These are phyloP conservation scores for Obelidium mucronatum DNA, from an alignment of 192 early-diverging fungal genomes.

Conservation along the genomic window DNA sequence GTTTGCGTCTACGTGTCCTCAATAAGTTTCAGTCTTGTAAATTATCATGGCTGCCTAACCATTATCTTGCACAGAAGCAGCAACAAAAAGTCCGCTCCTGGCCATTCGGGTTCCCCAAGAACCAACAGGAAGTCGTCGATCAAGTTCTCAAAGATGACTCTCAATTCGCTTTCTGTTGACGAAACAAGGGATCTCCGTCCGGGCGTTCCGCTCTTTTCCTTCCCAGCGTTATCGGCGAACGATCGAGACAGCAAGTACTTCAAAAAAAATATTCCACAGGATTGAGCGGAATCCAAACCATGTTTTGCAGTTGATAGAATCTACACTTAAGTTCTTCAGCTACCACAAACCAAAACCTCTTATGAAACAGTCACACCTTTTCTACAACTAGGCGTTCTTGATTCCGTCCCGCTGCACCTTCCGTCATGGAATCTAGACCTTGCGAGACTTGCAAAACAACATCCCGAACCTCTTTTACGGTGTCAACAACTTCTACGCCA, in stretches of 20 bases:
- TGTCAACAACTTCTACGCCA: constrained; percentile 4
- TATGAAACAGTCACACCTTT: background rate
- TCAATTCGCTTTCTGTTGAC: constrained; percentile 74
- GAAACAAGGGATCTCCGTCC: constrained; percentile 3
- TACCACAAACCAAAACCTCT: background rate
- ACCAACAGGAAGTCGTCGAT: constrained; percentile 75
- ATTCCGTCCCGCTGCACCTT: background rate
- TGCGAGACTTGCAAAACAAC: background rate
- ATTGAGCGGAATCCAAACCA: constrained; percentile 26
- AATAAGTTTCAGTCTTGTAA: background rate
- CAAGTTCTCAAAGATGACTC: constrained; percentile 71
- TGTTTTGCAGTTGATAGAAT: constrained; percentile 20
- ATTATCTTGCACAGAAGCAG: constrained; percentile 73
- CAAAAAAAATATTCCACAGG: constrained; percentile 33
- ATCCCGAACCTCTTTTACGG: constrained; percentile 25
- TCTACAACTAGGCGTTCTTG: background rate
- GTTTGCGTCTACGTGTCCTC: constrained; percentile 35
- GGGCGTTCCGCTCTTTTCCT: background rate
- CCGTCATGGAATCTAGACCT: no score
- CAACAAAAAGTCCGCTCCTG: constrained; percentile 78
- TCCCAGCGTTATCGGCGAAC: constrained; percentile 8
- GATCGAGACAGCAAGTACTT: constrained; percentile 54
- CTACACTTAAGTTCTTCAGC: background rate
- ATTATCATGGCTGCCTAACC: constrained; percentile 45
- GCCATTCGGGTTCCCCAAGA: constrained; percentile 89